Percentiles rank a stretch among this genome's conserved stretches.
Conservation (phyloP, 2,329 filamentous ascomycete genomes). For the Colletotrichum salicis region DNA sequence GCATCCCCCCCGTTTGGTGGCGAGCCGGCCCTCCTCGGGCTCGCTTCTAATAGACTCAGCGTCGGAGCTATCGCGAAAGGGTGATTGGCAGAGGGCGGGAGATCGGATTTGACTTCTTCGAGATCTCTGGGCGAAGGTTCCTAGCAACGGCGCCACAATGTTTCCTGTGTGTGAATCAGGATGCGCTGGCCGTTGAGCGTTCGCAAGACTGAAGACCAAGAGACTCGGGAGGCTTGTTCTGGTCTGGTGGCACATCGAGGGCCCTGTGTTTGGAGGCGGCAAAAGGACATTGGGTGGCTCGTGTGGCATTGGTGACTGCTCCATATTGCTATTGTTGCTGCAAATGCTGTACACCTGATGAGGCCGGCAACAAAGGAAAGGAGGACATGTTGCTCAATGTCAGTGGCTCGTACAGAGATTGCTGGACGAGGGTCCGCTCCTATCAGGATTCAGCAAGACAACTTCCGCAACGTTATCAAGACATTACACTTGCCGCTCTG, state of each 20-base stretch:
- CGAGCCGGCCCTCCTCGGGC: background rate
- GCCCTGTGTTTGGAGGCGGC: constrained; percentile 3
- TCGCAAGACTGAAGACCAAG: background rate
- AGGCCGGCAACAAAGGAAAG: background rate
- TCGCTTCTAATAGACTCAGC: background rate
- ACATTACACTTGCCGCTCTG: background rate
- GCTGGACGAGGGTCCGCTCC: background rate
- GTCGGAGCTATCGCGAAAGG: constrained; percentile 10
- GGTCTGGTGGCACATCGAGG: background rate
- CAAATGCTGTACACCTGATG: background rate
- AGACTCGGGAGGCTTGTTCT: background rate
- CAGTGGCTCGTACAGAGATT: background rate
- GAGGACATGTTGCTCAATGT: background rate
- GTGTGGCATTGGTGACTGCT: background rate
- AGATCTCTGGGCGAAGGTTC: constrained; percentile 8
- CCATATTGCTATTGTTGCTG: background rate
- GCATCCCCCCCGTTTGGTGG: background rate
- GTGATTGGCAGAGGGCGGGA: constrained; percentile 20
- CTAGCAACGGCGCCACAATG: background rate
- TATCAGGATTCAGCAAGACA: background rate
- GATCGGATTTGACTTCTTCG: background rate
- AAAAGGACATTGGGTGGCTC: constrained; percentile 25
- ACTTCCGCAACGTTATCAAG: background rate
- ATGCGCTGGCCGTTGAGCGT: background rate
- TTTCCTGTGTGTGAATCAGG: background rate